Evolutionary conservation across 2,329 filamentous ascomycete species (phyloP), one percentile per base, ranked within the genome.

Genomic region (Scytalidium sp.): DNA sequence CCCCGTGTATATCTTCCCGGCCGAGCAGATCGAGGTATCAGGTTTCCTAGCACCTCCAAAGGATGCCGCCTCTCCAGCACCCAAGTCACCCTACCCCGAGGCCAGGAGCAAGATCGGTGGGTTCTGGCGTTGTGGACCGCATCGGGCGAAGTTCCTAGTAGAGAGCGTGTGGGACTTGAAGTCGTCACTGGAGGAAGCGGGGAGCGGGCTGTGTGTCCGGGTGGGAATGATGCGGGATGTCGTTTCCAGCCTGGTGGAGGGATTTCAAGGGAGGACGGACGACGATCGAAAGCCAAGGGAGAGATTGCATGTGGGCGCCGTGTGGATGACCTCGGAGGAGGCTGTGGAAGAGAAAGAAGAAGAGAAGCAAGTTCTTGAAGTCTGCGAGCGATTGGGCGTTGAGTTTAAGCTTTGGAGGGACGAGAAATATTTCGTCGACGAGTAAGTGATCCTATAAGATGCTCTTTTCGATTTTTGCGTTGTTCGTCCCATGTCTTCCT

Each of bases 381-480:
- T 81, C 1, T 84, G 86, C 49, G 67, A 76, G 19, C 64, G 75
- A 11, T 67, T 75, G 3, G 74, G 72, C 1, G 71, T 83, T 3
- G 74, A 81, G 1, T 88, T 90, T 64, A 79, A 80, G 62, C 51
- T 83, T 1, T 91, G 84, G 81, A 66, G 68, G 1, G 88, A 93
- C 58, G 88, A 91, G 66, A 93, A 92, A 64, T 92, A 88, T 58
- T 84, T 84, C 52, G 75, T 92, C 45, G 85, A 92, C 60, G 87
- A 92, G 88, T 92, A 71, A 68, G 86, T 79, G 20, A 13, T 7
- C 3, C 15, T 8, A n/a, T n/a, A 29, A 29, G 25, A 29, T 7
- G 8, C 13, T 29, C 13, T 29, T 29, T 29, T 13, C 25, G 13
- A 29, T 29, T 29, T 29, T 29, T 13, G 25, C 13, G n/a, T n/a